phyloP scores from a whole-genome alignment of 352 stramenopile species.

The Globisporangium megalacanthum region DNA sequence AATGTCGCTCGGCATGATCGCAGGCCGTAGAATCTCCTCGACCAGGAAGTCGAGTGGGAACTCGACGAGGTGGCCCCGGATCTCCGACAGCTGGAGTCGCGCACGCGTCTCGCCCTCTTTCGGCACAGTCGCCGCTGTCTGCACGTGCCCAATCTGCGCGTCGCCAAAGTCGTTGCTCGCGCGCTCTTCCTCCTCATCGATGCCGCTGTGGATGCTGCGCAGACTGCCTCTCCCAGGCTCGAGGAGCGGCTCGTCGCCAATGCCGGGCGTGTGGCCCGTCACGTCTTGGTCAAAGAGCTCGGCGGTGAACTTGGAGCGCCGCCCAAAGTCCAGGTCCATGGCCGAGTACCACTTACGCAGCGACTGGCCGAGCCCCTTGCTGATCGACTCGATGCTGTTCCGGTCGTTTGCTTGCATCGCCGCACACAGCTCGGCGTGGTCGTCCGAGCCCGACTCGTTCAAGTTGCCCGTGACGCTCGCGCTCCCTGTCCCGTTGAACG shows the following conservation, averaged over 20 bases:
- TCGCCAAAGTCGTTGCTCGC: slow-evolving; percentile 52
- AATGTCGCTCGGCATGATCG: slow-evolving; percentile 75
- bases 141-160: slow-evolving; percentile 78
- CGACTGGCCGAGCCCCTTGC: slow-evolving; percentile 43
- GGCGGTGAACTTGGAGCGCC: slow-evolving; percentile 71
- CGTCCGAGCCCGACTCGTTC: neutral
- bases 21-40: slow-evolving; percentile 81
- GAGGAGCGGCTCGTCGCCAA: slow-evolving; percentile 47
- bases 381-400: slow-evolving; percentile 44
- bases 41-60: slow-evolving; percentile 83
- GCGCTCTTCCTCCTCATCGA: slow-evolving; percentile 25
- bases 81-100: slow-evolving; percentile 69
- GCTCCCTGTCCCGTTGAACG: slow-evolving; percentile 4
- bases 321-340: slow-evolving; percentile 65
- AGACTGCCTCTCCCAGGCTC: slow-evolving; percentile 46
- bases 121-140: slow-evolving; percentile 76
- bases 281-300: slow-evolving; percentile 68
- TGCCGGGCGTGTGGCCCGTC: slow-evolving; percentile 18
- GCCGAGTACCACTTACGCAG: slow-evolving; percentile 74
- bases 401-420: slow-evolving; percentile 6
- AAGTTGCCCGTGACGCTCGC: neutral
- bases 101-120: slow-evolving; percentile 72
- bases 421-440: neutral
- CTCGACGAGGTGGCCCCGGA: slow-evolving; percentile 79
- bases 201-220: slow-evolving; percentile 23